These are phyloP conservation scores for Taiozyma sp. DNA, from an alignment of 1,139 yeast species.

Conservation along the genomic window DNA sequence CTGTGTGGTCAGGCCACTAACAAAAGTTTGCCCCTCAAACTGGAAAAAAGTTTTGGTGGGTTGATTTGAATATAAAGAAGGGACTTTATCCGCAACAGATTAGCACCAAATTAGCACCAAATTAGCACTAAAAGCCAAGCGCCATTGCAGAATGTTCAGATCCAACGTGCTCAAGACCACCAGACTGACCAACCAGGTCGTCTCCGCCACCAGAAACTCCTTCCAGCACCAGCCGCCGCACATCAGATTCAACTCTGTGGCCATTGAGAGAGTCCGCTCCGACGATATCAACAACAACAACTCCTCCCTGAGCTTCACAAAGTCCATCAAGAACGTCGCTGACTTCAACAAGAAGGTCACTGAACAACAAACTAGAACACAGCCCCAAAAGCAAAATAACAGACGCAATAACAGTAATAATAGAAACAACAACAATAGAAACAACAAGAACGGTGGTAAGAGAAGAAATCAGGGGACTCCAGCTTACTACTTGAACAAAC, in stretches of 20 bases:
- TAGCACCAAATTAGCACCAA: background rate
- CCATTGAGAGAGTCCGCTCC: conserved; percentile 21
- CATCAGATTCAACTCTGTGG: conserved; percentile 24
- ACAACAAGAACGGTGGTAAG: conserved; percentile 29
- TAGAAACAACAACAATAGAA: conserved; percentile 24
- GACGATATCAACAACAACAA: conserved; percentile 5
- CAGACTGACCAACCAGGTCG: conserved; percentile 25
- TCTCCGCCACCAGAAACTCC: conserved; percentile 23
- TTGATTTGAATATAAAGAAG: background rate
- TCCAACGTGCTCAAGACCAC: conserved; percentile 22
- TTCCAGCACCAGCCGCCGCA: conserved; percentile 17
- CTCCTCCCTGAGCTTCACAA: conserved; percentile 10
- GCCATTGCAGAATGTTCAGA: conserved; percentile 20
- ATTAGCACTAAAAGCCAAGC: background rate
- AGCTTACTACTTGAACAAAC: conserved; percentile 24
- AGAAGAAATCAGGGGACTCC: conserved; percentile 21
- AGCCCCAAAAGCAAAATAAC: conserved; percentile 31
- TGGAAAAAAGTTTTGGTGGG: background rate
- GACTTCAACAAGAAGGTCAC: conserved; percentile 19
- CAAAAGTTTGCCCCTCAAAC: conserved; percentile 1
- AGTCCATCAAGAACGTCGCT: conserved; percentile 22
- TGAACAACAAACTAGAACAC: conserved; percentile 14
- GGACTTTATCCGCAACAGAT: background rate
- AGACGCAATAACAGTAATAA: conserved; percentile 21
- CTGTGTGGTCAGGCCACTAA: background rate